Conservation (phyloP, 257 asterid genomes). For the Solanum corneliomulleri region DNA sequence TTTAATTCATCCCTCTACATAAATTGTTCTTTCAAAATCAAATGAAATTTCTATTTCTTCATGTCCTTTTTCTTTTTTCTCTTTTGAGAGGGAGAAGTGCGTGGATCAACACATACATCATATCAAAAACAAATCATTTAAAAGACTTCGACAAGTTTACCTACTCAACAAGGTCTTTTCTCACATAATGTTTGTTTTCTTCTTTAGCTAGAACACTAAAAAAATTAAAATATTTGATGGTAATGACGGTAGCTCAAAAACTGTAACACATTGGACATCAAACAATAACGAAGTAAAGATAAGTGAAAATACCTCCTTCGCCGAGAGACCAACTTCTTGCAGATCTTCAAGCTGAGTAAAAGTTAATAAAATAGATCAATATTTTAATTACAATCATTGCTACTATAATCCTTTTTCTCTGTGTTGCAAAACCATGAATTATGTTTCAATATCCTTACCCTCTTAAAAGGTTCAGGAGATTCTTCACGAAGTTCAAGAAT, state of each 20-base stretch:
- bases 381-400: neutral
- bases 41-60: neutral
- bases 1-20: neutral
- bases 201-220: neutral
- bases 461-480: slow-evolving; percentile 72
- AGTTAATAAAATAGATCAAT: neutral
- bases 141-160: neutral
- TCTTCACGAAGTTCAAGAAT: slow-evolving; percentile 70
- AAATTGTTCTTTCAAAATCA: neutral
- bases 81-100: neutral
- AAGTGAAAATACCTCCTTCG: slow-evolving; percentile 48
- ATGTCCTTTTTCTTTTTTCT: neutral
- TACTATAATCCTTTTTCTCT: neutral
- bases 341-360: slow-evolving; percentile 66
- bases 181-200: neutral
- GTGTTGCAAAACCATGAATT: neutral
- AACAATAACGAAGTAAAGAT: neutral
- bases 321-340: slow-evolving; percentile 69
- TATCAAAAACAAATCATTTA: neutral
- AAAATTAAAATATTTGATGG: neutral
- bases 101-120: neutral
- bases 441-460: slow-evolving; percentile 22
- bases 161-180: neutral
- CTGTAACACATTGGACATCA: neutral
- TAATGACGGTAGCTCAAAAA: neutral